A percentile compares a stretch with the other conserved stretches of the same genome.
These are phyloP conservation scores for Tetrapisispora arboricola DNA, from an alignment of 805 yeast genomes.

Conservation along the genomic window DNA sequence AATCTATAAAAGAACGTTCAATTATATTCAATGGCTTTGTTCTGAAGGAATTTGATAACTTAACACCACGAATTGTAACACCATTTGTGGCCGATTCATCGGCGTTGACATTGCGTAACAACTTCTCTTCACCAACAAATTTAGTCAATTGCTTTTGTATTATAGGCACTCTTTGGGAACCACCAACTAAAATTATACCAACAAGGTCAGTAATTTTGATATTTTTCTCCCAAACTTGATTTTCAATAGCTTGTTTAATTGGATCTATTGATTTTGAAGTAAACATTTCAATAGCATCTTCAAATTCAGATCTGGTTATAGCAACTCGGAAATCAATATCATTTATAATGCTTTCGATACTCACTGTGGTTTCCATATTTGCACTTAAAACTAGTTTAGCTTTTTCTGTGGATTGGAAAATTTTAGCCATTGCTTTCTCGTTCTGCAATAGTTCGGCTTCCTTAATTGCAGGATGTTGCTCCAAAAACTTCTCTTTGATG, in stretches of 20 bases:
- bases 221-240: slow-evolving; percentile 23
- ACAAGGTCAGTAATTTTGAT: slow-evolving; percentile 33
- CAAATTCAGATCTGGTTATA: slow-evolving; percentile 76
- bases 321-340: slow-evolving; percentile 64
- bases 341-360: slow-evolving; percentile 62
- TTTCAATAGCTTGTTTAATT: slow-evolving; percentile 39
- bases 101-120: slow-evolving; percentile 82
- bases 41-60: slow-evolving; percentile 57
- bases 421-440: slow-evolving; percentile 51
- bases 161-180: slow-evolving; percentile 82
- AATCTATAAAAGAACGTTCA: slow-evolving; percentile 46
- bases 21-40: slow-evolving; percentile 45
- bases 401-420: slow-evolving; percentile 79
- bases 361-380: slow-evolving; percentile 65
- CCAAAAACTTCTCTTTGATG: slow-evolving; percentile 49
- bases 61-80: slow-evolving; percentile 73
- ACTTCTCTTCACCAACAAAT: slow-evolving; percentile 39
- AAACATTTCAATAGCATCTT: slow-evolving; percentile 32
- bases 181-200: slow-evolving; percentile 79
- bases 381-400: slow-evolving; percentile 83
- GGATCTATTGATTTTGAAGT: slow-evolving; percentile 41
- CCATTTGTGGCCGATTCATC: slow-evolving; percentile 94
- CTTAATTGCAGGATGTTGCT: slow-evolving; percentile 32
- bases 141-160: slow-evolving; percentile 53
- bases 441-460: slow-evolving; percentile 34